Evolutionary conservation across 176 grass and related monocot species (phyloP), one percentile per base, ranked within the genome.

Genomic region (Alopecurus myosuroides): DNA sequence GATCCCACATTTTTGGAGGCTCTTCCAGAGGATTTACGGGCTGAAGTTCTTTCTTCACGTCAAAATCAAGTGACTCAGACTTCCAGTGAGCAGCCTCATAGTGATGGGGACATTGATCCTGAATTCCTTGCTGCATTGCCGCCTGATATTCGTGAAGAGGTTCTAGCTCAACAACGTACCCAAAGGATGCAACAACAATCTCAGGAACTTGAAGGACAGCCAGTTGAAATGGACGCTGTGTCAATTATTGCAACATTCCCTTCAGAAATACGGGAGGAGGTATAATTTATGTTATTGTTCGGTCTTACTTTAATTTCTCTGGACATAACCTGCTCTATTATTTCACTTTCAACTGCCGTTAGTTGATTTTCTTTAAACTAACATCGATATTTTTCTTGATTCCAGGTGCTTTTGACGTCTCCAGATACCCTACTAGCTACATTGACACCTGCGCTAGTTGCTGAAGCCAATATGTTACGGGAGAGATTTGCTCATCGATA

Each of bases 1-100:
- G 97, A 99, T 76, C 97, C 97, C 46, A 99, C 97, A 81, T 99
- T 99, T 92, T 87, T 99, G 88, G 97, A 99, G 81, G 97, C 97
- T 77, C 91, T 99, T 82, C 97, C 97, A 15, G 97, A 94, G 63
- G 97, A 99, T 23, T 88, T 99, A 76, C 85, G 94, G 60, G 94
- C 94, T 69, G 97, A 99, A 87, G 94, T 99, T 50, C 89, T 99
- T 89, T 94, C 91, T 77, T 96, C 97, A 81, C 91, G 92, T 69
- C 97, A 99, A 86, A 94, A 99, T 90, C 94, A 99, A 83, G 97
- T 87, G 33, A 80, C 81, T 55, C 94, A 94, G 28, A 61, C 91
- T 83, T 99, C 92, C 77, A 84, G 69, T 81, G 97, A 99, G 69
- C 94, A 76, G 61, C 75, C 86, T 80, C 94, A 99, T 56, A 87